Percentiles rank a stretch among this genome's conserved stretches.
phyloP scores from a whole-genome alignment of 192 early-diverging fungal species.

The Backusella luteola region DNA sequence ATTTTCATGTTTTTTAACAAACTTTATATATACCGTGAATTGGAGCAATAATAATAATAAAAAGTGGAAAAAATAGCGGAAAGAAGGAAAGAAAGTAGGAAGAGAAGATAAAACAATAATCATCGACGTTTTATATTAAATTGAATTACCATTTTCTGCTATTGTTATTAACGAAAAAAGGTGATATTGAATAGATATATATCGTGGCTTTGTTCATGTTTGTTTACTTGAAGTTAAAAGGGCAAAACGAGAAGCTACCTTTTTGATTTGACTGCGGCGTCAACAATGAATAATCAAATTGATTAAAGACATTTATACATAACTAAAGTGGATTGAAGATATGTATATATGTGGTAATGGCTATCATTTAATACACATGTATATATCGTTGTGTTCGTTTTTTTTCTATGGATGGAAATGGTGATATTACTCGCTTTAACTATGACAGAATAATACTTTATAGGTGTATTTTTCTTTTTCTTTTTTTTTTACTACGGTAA shows the following conservation, averaged over 20 bases:
- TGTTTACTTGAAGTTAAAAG: neutral
- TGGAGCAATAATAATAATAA: neutral
- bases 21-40: neutral
- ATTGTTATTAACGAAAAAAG: neutral
- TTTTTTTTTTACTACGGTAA: neutral
- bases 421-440: neutral
- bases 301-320: neutral
- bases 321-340: neutral
- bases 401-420: neutral
- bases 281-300: neutral
- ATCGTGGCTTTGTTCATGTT: neutral
- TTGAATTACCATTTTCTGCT: neutral
- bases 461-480: neutral
- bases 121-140: neutral
- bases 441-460: neutral
- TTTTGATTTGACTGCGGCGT: neutral
- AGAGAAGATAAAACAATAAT: neutral
- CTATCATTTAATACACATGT: neutral
- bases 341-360: neutral
- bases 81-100: neutral
- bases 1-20: neutral
- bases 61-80: neutral
- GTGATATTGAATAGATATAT: neutral
- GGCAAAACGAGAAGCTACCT: neutral
- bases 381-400: neutral